Base-by-base conservation (phyloP, 129 eudicot species). In the Chrysanthemum lavandulifolium region DNA sequence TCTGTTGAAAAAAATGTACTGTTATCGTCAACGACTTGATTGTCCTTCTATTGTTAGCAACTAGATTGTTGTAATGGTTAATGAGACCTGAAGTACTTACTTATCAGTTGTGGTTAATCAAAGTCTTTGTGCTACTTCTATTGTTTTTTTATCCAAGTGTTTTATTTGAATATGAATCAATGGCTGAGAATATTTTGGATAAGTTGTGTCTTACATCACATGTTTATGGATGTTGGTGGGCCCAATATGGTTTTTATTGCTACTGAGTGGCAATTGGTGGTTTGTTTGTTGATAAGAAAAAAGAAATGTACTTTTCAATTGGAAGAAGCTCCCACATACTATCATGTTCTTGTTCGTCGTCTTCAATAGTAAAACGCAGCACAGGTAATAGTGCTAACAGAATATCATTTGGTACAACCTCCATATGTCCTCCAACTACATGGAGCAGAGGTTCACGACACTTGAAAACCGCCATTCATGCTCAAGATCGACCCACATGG, bases 401-500 rank as follows among this genome's bases (percentile, higher is more conserved):
- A 67, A 59, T 84, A 33, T 40, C 82, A 51, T 75, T 77, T 47
- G 82, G 84, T 60, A 55, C 79, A 33, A 71, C 79, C 29, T 50
- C 53, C 62, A 36, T 73, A 15, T 61, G 62, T 49, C 68, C 73
- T 69, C 67, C 85, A 63, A 57, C 78, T 47, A 82, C 54, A 72
- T 64, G 65, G 64, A 60, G 74, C 27, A 43, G 79, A 1, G 40
- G 67, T 21, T 25, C 47, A 47, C 68, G 67, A 25, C 57, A 47
- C 64, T 78, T 58, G 61, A 70, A 54, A 69, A 78, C 83, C 16
- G 23, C 65, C 68, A 78, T 82, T 82, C 86, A 57, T 76, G 95
- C 98, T 76, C 87, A 87, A 63, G 74, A 84, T 31, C 88, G 98
- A 21, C 98, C 92, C 31, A 85, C 90, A 21, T 93, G 98, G 98